Conservation (phyloP, 768 basidiomycete species). For the Mycena floridula region DNA sequence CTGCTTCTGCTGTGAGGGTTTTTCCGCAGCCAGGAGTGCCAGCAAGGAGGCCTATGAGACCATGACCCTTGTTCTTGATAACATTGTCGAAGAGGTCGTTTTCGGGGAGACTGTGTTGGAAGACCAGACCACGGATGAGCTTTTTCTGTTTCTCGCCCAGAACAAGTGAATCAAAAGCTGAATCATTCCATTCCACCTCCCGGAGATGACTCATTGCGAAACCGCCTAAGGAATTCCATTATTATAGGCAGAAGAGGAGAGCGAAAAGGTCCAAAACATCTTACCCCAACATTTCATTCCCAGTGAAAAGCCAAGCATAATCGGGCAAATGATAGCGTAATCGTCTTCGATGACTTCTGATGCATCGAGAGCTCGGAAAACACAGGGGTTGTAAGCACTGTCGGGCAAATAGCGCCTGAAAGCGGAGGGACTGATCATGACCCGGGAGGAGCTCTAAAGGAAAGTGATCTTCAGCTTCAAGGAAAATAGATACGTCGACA, state of each 20-base stretch:
- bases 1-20: conserved; percentile 29
- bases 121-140: conserved; percentile 23
- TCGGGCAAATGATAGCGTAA: conserved; percentile 17
- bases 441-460: conserved; percentile 16
- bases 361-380: conserved; percentile 10
- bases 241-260: neutral
- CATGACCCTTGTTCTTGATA: conserved; percentile 29
- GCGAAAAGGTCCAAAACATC: conserved; percentile 1
- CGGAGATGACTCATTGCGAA: conserved; percentile 22
- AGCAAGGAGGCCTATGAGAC: conserved; percentile 27
- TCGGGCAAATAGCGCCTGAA: conserved; percentile 18
- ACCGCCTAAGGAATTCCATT: too few relatives aligned
- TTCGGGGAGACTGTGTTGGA: conserved; percentile 11
- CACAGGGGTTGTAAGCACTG: conserved; percentile 9
- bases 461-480: neutral
- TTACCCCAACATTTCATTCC: conserved; percentile 21
- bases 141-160: conserved; percentile 25
- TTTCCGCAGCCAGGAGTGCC: conserved; percentile 31
- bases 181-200: conserved; percentile 25
- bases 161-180: conserved; percentile 27
- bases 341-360: conserved; percentile 16
- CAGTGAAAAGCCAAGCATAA: conserved; percentile 12
- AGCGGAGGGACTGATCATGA: conserved; percentile 20
- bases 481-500: neutral
- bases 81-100: conserved; percentile 23